phyloP scores from a whole-genome alignment of 2,329 filamentous ascomycete species.

The Paramyrothecium sp. region DNA sequence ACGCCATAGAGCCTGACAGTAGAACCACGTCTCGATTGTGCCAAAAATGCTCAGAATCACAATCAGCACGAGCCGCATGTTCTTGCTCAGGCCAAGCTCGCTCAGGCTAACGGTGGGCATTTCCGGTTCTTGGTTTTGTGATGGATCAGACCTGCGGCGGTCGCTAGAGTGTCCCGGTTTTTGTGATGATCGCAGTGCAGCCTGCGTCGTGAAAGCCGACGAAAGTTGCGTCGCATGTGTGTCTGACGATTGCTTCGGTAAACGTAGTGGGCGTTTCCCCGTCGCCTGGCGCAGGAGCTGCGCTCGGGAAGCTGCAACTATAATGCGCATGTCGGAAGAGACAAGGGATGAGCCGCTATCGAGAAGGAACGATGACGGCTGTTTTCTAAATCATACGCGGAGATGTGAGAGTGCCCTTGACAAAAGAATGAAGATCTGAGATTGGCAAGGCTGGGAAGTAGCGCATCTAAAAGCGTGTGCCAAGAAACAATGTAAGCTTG shows the following conservation, averaged over 20 bases:
- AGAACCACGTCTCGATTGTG: constrained; percentile 30
- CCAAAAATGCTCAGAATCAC: constrained; percentile 24
- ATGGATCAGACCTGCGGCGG: background rate
- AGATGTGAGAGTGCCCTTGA: too few relatives aligned
- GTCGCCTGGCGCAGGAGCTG: background rate
- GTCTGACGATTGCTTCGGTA: background rate
- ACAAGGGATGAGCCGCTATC: too few relatives aligned
- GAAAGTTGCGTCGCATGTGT: background rate
- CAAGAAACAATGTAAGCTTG: too few relatives aligned
- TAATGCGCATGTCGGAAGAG: background rate
- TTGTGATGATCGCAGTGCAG: background rate
- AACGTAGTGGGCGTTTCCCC: background rate
- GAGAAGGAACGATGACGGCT: too few relatives aligned
- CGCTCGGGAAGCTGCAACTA: background rate
- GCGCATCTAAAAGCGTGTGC: too few relatives aligned
- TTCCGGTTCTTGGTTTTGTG: background rate
- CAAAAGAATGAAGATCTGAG: too few relatives aligned
- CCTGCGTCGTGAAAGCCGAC: background rate
- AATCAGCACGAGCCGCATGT: constrained; percentile 21
- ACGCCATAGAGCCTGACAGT: constrained; percentile 23
- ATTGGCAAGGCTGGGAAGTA: too few relatives aligned
- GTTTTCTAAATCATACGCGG: too few relatives aligned
- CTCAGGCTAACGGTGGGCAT: constrained; percentile 21
- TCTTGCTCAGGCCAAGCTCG: constrained; percentile 24
- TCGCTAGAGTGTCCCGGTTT: background rate